Base-by-base conservation (phyloP, 352 stramenopile genomes). In the Phytopythium chamaehyphon region DNA sequence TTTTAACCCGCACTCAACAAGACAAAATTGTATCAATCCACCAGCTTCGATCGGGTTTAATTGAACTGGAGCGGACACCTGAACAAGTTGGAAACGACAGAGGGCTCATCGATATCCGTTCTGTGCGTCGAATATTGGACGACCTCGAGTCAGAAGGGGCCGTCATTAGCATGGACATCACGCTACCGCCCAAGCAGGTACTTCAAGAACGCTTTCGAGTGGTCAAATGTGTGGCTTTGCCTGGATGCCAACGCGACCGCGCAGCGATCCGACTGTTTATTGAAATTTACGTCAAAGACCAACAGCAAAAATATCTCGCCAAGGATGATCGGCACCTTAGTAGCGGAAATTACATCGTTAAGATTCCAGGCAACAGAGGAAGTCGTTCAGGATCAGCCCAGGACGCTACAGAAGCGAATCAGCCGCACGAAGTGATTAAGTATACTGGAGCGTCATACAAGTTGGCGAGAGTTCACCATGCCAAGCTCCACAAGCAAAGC, bases 21-120 rank as follows among this genome's bases (percentile, higher is more conserved):
- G 69, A 88, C 23, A 88, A 86, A 39, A 79, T 91, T 51, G 62
- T 89, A 2, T 86, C 81, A 0, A 59, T 91, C 31, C 76, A 91
- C 51, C 75, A 84, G 35, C 69, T 91, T 11, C 72, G 78, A 18
- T 68, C 66, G 5, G 66, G 65, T 1, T 54, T 91, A 10, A 73
- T 86, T 36, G 65, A 77, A 18, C 47, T 71, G 38, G 81, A 91
- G 55, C 65, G 69, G 39, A 46, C 65, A 2, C 44, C 62, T 4
- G 38, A 44, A 8, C 62, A 70, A 5, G 37, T 70, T 1, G 59
- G 55, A 1, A 56, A 44, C 19, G 72, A 78, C 26, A 52, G 61
- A n/a, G 64, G 55, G 9, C 57, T 67, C 12, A 75, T 91, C 40
- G 81, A 91, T 42, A 76, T 83, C 51, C 76, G 81, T 3, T 91